Base-by-base conservation (phyloP, 768 basidiomycete species). In the Rhizopogon vulgaris region DNA sequence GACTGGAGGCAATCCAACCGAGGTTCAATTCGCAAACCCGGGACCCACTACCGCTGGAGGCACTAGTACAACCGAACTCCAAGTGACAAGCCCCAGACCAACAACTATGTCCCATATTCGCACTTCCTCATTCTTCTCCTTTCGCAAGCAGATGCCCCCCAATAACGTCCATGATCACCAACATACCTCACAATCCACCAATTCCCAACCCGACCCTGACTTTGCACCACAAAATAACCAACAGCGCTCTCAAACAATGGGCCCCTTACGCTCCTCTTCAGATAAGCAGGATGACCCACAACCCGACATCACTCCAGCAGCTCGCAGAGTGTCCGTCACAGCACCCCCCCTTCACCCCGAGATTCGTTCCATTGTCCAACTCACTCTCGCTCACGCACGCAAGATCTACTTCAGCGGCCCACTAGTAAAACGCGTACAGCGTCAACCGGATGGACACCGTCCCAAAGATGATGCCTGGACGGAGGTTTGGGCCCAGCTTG, bases 331-430 rank as follows among this genome's bases (percentile, higher is more conserved):
- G 47, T 14, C 62, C 58, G 17, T 47, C 56, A 0, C 61, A n/a
- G 46, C 75, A 1, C 65, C 74, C 1, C 77, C 77, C 12, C 70
- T 90, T 15, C 90, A 92, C 65, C 84, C 87, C 7, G 90, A 92
- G 69, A 90, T 92, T 49, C 81, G 85, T 41, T 90, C 87, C 3
- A 79, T 90, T 49, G 84, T 92, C 27, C 78, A 79, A 51, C 73
- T 92, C 46, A 86, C 83, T 22, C 71, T 82, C 38, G 82, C 86
- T 11, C 90, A 92, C 61, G 81, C 85, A 0, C 87, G 85, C 72
- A 93, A 93, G 63, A 76, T 93, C 6, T 93, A 93, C 68, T 90
- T 85, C 69, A 91, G 89, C 4, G 90, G 90, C 9, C 88, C 87
- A 12, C 80, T 94, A 17, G 73, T 90, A 14, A 84, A 87, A 48